Conservation (phyloP, 371 early-diverging fungal species). For the Batrachochytrium dendrobatidis region DNA sequence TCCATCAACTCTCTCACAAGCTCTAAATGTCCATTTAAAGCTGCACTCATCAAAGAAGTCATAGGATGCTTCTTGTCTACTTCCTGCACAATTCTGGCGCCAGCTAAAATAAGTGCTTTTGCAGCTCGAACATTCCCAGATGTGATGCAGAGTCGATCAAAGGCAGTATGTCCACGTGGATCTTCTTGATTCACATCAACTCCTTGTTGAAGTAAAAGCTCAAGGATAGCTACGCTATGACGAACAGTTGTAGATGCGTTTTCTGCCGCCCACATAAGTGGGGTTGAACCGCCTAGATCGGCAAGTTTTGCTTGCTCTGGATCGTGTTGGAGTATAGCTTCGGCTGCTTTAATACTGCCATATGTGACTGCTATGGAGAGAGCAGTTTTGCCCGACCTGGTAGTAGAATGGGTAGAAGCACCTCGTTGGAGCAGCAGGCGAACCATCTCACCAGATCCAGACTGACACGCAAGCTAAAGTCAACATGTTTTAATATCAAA, state of each 20-base stretch:
- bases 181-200: conserved; percentile 28
- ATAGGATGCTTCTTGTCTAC: conserved; percentile 24
- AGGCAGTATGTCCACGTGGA: conserved; percentile 25
- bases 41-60: conserved; percentile 39
- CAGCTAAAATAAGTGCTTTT: conserved; percentile 20
- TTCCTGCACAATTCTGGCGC: conserved; percentile 21
- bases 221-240: conserved; percentile 27
- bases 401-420: conserved; percentile 24
- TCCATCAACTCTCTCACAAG: conserved; percentile 34
- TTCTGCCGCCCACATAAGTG: conserved; percentile 41
- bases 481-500: neutral
- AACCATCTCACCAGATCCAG: conserved; percentile 21
- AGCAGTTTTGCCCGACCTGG: conserved; percentile 34
- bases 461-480: conserved; percentile 30
- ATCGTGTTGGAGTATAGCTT: conserved; percentile 19
- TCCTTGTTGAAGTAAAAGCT: conserved; percentile 17
- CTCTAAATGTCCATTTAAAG: conserved; percentile 35
- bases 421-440: conserved; percentile 22
- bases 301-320: conserved; percentile 11
- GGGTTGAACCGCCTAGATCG: conserved; percentile 36
- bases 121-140: conserved; percentile 26
- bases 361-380: conserved; percentile 30
- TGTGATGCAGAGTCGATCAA: conserved; percentile 32
- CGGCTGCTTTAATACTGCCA: conserved; percentile 25
- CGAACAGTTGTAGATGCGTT: conserved; percentile 21